Conservation (phyloP, 495 filamentous ascomycete species). For the Penicillium subrubescens region DNA sequence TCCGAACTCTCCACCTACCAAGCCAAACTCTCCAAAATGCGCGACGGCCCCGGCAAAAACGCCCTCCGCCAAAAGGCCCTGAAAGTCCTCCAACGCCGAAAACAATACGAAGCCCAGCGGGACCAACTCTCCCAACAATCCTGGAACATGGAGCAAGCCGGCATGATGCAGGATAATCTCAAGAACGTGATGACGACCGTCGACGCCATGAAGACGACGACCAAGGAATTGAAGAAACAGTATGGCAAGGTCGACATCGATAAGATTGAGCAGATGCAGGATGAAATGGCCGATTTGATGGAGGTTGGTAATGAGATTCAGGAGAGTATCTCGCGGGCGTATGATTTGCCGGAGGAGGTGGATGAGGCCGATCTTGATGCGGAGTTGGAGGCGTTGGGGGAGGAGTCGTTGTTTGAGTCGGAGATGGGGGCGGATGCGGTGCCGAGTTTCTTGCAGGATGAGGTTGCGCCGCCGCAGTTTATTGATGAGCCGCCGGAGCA, state of each 20-base stretch:
- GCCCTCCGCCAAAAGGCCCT: slow-evolving; percentile 93
- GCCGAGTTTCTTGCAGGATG: slow-evolving; percentile 88
- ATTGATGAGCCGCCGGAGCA: slow-evolving; percentile 77
- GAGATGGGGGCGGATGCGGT: slow-evolving; percentile 61
- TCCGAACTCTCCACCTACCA: slow-evolving; percentile 90
- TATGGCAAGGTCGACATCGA: slow-evolving; percentile 97
- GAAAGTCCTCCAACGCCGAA: slow-evolving; percentile 93
- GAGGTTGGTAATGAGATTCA: slow-evolving; percentile 99
- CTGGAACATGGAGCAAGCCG: slow-evolving; percentile 99
- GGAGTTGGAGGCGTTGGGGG: slow-evolving; percentile 90
- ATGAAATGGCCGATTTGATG: slow-evolving; percentile 98
- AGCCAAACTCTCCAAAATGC: slow-evolving; percentile 85
- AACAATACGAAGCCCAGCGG: slow-evolving; percentile 91
- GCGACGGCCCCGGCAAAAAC: slow-evolving; percentile 91
- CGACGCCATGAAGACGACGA: slow-evolving; percentile 94
- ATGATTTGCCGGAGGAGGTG: slow-evolving; percentile 96
- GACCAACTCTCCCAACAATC: slow-evolving; percentile 93
- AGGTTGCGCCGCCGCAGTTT: slow-evolving; percentile 77
- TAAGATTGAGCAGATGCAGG: slow-evolving; percentile 96
- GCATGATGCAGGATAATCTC: slow-evolving; percentile 98
- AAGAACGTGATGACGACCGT: slow-evolving; percentile 99
- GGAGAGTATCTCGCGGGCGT: slow-evolving; percentile 89
- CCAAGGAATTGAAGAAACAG: slow-evolving; percentile 90
- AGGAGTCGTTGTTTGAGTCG: slow-evolving; percentile 78
- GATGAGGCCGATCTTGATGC: slow-evolving; percentile 98